Base-by-base conservation (phyloP, 2,329 filamentous ascomycete species). In the Drechslera avenae region DNA sequence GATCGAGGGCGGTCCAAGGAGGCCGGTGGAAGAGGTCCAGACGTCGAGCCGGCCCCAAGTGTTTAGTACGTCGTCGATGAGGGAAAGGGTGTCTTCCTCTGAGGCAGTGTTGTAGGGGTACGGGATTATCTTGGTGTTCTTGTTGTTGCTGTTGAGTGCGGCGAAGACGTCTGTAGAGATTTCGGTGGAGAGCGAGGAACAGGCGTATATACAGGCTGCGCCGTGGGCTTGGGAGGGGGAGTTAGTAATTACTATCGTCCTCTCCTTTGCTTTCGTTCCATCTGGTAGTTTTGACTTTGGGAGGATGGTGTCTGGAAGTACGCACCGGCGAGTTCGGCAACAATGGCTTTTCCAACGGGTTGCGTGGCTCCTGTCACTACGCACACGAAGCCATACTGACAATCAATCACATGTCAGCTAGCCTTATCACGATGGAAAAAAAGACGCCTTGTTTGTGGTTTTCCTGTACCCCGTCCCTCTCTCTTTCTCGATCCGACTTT, bases 11-110 rank as follows among this genome's bases (percentile, higher is more conserved):
- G 84, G 84, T 0, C 83, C 83, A 0, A 85, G 77, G 2, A 85
- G 75, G 6, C 80, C 81, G 0, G 83, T 81, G 3, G 79, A 81
- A 34, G 81, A 84, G 1, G 84, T 81, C 80, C 81, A 86, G 46
- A 86, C 75, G 65, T 87, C 84, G 30, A 73, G 63, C 7, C 67
- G 72, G 45, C 78, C 84, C 75, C 81, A 86, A 7, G 79, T 66
- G 60, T 86, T 86, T 14, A 86, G 76, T 10, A 85, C 77, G 64
- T 87, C 84, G 66, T 87, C 84, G 53, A 87, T 85, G 18, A 86
- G 74, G 12, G 71, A 73, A 30, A 86, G 74, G 0, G 83, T 87
- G 57, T 81, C 81, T 66, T 86, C 80, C 66, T 87, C 84, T 28
- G 80, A 81, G 14, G 81, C 78, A 32, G 80, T 75, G 40, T 81